A percentile compares a stretch with the other conserved stretches of the same genome.
These are phyloP conservation scores for Ambispora gerdemannii DNA, from an alignment of 192 early-diverging fungal species.

Conservation along the genomic window DNA sequence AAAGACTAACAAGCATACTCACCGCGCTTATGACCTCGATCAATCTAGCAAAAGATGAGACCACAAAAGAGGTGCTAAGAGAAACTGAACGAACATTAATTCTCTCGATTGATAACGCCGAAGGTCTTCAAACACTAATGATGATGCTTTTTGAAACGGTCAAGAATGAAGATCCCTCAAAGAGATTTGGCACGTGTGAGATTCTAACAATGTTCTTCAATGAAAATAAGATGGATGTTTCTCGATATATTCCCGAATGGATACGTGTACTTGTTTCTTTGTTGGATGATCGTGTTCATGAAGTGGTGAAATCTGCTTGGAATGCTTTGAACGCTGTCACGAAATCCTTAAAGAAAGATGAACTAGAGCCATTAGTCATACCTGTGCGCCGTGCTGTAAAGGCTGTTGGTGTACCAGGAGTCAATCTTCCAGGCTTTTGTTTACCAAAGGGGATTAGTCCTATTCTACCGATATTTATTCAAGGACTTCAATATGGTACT, in stretches of 20 bases:
- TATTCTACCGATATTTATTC: slow-evolving; percentile 86
- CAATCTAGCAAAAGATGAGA: slow-evolving; percentile 59
- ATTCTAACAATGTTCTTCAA: slow-evolving; percentile 64
- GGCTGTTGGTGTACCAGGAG: slow-evolving; percentile 48
- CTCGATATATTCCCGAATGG: slow-evolving; percentile 76
- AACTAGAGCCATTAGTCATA: slow-evolving; percentile 74
- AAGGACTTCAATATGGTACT: slow-evolving; percentile 87
- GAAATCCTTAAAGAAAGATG: slow-evolving; percentile 84
- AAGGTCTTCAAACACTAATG: slow-evolving; percentile 78
- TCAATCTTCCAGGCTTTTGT: slow-evolving; percentile 77
- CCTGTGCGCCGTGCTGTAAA: slow-evolving; percentile 67
- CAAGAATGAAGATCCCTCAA: slow-evolving; percentile 52
- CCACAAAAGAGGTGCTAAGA: slow-evolving; percentile 62
- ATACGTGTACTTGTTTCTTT: slow-evolving; percentile 72
- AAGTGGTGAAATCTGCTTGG: slow-evolving; percentile 72
- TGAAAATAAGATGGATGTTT: slow-evolving; percentile 57
- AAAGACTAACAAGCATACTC: slow-evolving; percentile 77
- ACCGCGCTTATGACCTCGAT: slow-evolving; percentile 78
- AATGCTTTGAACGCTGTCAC: slow-evolving; percentile 75
- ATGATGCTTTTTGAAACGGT: slow-evolving; percentile 71
- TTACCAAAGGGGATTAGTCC: slow-evolving; percentile 92
- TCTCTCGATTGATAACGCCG: slow-evolving; percentile 74
- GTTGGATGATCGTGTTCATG: slow-evolving; percentile 55
- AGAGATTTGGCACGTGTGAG: slow-evolving; percentile 59
- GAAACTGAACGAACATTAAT: slow-evolving; percentile 73